phyloP scores from a whole-genome alignment of 2,329 filamentous ascomycete species.

The Venturia carpophila region DNA sequence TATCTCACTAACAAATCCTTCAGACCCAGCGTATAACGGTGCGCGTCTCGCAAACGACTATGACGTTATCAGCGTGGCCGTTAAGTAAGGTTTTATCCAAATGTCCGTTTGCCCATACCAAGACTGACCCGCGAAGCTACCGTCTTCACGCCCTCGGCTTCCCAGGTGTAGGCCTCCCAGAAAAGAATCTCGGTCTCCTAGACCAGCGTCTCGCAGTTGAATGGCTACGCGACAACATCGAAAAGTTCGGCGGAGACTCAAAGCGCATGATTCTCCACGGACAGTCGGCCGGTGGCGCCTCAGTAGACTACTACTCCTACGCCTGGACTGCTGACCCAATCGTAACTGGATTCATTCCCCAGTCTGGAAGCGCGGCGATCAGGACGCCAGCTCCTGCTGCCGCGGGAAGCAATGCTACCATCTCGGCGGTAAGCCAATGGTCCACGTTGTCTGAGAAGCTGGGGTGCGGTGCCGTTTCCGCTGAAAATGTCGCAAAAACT shows the following conservation, averaged over 20 bases:
- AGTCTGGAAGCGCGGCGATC: slow-evolving; percentile 18
- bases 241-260: slow-evolving; percentile 44
- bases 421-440: slow-evolving; percentile 7
- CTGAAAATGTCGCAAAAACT: slow-evolving; percentile 6
- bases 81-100: slow-evolving; percentile 14
- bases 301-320: slow-evolving; percentile 31
- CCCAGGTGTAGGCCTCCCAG: slow-evolving; percentile 35
- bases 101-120: neutral
- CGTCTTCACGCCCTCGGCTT: slow-evolving; percentile 51
- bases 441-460: slow-evolving; percentile 15
- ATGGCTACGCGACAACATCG: slow-evolving; percentile 46
- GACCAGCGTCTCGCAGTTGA: slow-evolving; percentile 48
- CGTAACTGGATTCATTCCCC: slow-evolving; percentile 16
- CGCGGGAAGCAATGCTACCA: slow-evolving; percentile 10
- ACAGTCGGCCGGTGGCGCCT: slow-evolving; percentile 41
- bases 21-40: slow-evolving; percentile 19
- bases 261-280: slow-evolving; percentile 40
- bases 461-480: slow-evolving; percentile 17
- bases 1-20: neutral
- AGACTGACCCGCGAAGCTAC: slow-evolving; percentile 31
- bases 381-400: slow-evolving; percentile 9
- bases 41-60: slow-evolving; percentile 11
- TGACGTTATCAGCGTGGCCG: slow-evolving; percentile 17
- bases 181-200: slow-evolving; percentile 43
- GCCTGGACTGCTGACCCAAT: slow-evolving; percentile 17